Percentiles rank a stretch among this genome's conserved stretches.
Conservation (phyloP, 164 flowering plant genomes). For the Protea cynaroides region DNA sequence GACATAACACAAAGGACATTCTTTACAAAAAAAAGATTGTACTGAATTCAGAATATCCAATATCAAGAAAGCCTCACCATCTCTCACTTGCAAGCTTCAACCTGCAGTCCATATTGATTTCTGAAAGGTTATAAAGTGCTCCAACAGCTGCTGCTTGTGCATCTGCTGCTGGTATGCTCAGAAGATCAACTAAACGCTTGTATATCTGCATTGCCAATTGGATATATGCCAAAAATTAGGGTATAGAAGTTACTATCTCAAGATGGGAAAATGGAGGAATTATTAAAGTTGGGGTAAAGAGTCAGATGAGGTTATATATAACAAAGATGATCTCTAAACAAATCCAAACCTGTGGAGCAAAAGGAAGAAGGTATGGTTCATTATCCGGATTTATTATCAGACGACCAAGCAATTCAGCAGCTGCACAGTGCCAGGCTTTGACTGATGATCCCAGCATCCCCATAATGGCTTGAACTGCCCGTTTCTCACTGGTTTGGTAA, state of each 20-base stretch:
- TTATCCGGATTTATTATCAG: slow-evolving; percentile 93
- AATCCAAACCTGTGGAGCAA: slow-evolving; percentile 67
- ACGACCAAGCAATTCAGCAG: slow-evolving; percentile 92
- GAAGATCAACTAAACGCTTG: slow-evolving; percentile 79
- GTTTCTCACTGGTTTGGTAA: slow-evolving; percentile 57
- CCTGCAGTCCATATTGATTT: slow-evolving; percentile 89
- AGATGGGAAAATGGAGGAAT: background rate
- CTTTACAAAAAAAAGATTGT: background rate
- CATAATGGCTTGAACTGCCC: slow-evolving; percentile 89
- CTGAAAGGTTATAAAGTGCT: slow-evolving; percentile 86
- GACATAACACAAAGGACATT: slow-evolving; percentile 7
- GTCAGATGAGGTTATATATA: background rate
- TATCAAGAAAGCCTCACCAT: slow-evolving; percentile 44
- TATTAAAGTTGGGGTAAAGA: background rate
- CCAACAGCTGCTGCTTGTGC: slow-evolving; percentile 99
- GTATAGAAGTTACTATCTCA: background rate
- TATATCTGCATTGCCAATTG: slow-evolving; percentile 54
- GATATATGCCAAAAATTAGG: background rate
- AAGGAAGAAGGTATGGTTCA: slow-evolving; percentile 82
- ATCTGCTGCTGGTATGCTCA: slow-evolving; percentile 69
- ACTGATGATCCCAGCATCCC: slow-evolving; percentile 75
- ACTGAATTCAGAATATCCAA: background rate
- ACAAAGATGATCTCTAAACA: background rate
- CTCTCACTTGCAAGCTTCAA: slow-evolving; percentile 90
- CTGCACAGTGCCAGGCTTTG: slow-evolving; percentile 95